These are phyloP conservation scores for Aureobasidium lini DNA, from an alignment of 2,329 filamentous ascomycete species.

Conservation along the genomic window DNA sequence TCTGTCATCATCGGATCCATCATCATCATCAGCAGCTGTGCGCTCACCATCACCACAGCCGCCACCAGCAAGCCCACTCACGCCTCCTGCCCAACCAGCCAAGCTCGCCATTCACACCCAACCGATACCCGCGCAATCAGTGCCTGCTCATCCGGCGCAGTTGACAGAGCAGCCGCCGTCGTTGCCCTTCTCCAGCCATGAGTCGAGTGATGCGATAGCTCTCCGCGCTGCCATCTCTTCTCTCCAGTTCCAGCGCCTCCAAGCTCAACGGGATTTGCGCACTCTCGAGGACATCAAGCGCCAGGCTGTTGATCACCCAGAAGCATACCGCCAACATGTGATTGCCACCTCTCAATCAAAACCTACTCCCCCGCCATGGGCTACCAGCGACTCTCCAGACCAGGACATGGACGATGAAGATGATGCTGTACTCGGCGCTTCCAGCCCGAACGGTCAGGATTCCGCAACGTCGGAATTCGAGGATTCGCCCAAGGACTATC, in stretches of 20 bases:
- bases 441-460: slow-evolving; percentile 12
- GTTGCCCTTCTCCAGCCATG: slow-evolving; percentile 39
- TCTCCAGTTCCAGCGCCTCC: slow-evolving; percentile 75
- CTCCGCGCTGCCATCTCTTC: slow-evolving; percentile 78
- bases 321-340: slow-evolving; percentile 64
- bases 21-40: background rate
- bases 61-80: slow-evolving; percentile 17
- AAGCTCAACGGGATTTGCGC: slow-evolving; percentile 67
- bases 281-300: slow-evolving; percentile 62
- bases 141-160: slow-evolving; percentile 19
- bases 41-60: slow-evolving; percentile 14
- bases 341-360: background rate
- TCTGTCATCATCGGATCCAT: background rate
- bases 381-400: slow-evolving; percentile 19
- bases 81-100: slow-evolving; percentile 8
- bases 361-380: slow-evolving; percentile 22
- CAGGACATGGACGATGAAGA: slow-evolving; percentile 20
- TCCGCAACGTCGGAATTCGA: background rate
- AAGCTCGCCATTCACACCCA: background rate
- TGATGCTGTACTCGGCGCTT: slow-evolving; percentile 20
- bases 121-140: background rate
- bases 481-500: background rate
- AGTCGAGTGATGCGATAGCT: slow-evolving; percentile 81
- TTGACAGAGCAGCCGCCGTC: slow-evolving; percentile 38
- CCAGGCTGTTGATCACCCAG: slow-evolving; percentile 62